Conservation (phyloP, 2,329 filamentous ascomycete genomes). For the Penicillium sp. region DNA sequence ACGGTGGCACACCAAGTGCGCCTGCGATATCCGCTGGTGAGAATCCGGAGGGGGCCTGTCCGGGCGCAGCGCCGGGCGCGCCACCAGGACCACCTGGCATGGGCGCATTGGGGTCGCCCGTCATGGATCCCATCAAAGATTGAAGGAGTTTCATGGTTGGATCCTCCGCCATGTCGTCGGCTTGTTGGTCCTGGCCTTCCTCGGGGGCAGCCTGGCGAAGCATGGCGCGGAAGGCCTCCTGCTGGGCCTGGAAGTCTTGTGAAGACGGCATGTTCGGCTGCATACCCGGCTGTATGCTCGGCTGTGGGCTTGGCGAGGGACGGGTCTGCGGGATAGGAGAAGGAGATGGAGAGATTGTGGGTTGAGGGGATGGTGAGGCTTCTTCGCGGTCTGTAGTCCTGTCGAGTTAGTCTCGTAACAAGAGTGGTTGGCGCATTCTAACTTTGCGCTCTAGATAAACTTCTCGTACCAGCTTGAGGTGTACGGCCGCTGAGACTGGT, state of each 20-base stretch:
- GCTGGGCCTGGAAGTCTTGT: conserved; percentile 39
- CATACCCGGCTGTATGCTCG: conserved; percentile 11
- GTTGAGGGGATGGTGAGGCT: conserved; percentile 20
- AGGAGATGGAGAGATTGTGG: conserved; percentile 26
- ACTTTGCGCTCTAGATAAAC: background rate
- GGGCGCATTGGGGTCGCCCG: conserved; percentile 19
- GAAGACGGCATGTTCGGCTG: conserved; percentile 25
- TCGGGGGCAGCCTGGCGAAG: conserved; percentile 33
- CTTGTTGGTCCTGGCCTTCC: conserved; percentile 15
- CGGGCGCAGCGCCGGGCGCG: conserved; percentile 7
- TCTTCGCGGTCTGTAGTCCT: conserved; percentile 24
- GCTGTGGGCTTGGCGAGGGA: conserved; percentile 16
- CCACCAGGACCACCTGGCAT: conserved; percentile 27
- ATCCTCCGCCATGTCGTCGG: conserved; percentile 26
- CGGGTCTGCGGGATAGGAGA: conserved; percentile 24
- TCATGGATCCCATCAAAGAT: conserved; percentile 35
- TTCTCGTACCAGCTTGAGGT: conserved; percentile 37
- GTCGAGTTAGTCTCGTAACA: conserved; percentile 8
- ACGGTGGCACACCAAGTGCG: conserved; percentile 45
- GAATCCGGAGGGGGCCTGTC: conserved; percentile 12
- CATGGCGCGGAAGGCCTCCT: conserved; percentile 44
- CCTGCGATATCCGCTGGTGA: conserved; percentile 33
- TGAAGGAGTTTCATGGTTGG: conserved; percentile 39
- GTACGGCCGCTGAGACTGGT: conserved; percentile 57
- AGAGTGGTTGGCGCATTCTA: background rate